phyloP scores from a whole-genome alignment of 2,329 filamentous ascomycete species.

The Xylariaceae sp. region DNA sequence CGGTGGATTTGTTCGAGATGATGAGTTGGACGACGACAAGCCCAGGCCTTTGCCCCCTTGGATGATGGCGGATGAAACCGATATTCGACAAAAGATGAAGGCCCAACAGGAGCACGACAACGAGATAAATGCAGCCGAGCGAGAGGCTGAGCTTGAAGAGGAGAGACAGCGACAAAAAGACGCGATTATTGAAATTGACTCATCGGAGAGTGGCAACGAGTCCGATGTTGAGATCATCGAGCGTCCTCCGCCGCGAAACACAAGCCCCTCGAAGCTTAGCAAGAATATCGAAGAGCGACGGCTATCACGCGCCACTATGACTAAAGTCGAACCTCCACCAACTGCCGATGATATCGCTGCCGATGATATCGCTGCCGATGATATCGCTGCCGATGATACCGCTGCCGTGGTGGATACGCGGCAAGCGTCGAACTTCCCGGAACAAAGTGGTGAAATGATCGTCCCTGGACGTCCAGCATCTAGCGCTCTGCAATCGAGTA shows the following conservation, averaged over 20 bases:
- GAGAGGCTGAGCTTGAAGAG: constrained; percentile 53
- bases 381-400: not conserved
- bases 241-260: constrained; percentile 36
- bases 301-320: constrained; percentile 20
- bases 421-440: constrained; percentile 16
- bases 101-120: constrained; percentile 54
- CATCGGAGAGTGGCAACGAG: constrained; percentile 48
- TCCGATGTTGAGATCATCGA: constrained; percentile 58
- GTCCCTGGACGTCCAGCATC: not conserved
- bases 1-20: constrained; percentile 35
- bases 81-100: constrained; percentile 61
- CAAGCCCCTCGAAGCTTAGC: constrained; percentile 15
- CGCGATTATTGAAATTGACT: constrained; percentile 59
- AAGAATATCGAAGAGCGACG: constrained; percentile 5
- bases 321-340: constrained; percentile 19
- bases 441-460: constrained; percentile 5
- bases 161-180: constrained; percentile 42
- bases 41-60: constrained; percentile 70
- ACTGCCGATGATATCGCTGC: constrained; percentile 6
- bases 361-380: not conserved
- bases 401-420: constrained; percentile 1
- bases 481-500: constrained; percentile 8
- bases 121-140: constrained; percentile 62
- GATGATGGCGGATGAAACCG: constrained; percentile 58
- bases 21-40: constrained; percentile 34